Evolutionary conservation across 2,329 filamentous ascomycete genomes (phyloP).

Genomic region (Biscogniauxia marginata): DNA sequence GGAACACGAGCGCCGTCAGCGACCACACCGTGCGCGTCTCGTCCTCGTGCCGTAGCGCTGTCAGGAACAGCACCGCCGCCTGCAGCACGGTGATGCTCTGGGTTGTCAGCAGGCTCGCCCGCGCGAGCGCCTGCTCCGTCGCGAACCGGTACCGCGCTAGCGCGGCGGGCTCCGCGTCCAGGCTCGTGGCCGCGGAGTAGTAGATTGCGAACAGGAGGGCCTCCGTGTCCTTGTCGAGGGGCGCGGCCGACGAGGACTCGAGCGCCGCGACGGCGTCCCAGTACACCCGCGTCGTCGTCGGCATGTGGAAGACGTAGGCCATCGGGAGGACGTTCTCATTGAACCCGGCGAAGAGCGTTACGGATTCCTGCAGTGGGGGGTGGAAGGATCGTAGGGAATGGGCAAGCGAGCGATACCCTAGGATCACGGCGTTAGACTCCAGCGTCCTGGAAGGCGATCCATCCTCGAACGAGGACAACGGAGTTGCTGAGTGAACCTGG

Average conservation of each 20-base stretch:
- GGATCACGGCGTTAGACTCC: constrained; percentile 23
- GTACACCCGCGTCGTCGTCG: constrained; percentile 25
- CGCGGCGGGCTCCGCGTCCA: constrained; percentile 34
- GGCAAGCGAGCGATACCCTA: constrained; percentile 25
- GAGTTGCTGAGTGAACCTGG: neutral
- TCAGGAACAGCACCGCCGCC: constrained; percentile 60
- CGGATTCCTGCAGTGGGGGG: constrained; percentile 22
- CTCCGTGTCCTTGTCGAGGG: constrained; percentile 48
- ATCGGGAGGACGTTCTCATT: constrained; percentile 28
- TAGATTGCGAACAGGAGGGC: constrained; percentile 62
- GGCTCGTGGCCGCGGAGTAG: constrained; percentile 54
- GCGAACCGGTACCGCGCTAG: constrained; percentile 60
- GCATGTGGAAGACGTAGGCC: constrained; percentile 31
- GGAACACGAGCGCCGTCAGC: constrained; percentile 32
- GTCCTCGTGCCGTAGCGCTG: constrained; percentile 46
- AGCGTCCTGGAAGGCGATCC: neutral
- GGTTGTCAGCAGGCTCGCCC: constrained; percentile 61
- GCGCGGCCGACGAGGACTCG: neutral
- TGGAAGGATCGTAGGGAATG: constrained; percentile 25
- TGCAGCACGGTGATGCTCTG: constrained; percentile 62
- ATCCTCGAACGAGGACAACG: constrained; percentile 1
- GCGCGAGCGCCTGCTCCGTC: constrained; percentile 61
- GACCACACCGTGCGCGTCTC: constrained; percentile 38
- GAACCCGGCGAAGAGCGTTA: constrained; percentile 24
- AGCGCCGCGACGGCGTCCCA: constrained; percentile 22